Conservation (phyloP, 2,329 filamentous ascomycete species). For the Decorospora gaudefroyi region DNA sequence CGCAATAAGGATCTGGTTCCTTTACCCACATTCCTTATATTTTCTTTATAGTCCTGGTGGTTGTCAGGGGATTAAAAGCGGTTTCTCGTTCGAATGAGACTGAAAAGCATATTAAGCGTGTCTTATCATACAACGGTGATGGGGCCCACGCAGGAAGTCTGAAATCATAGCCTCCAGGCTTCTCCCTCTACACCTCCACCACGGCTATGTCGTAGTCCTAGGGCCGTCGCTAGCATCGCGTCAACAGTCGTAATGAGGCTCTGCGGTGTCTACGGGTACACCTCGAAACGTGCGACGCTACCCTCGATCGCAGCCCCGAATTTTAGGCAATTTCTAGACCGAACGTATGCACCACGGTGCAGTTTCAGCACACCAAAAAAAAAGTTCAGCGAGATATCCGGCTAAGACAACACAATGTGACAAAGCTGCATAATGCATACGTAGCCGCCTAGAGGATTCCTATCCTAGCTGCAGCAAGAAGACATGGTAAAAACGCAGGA, state of each 20-base stretch:
- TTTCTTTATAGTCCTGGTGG: conserved; percentile 16
- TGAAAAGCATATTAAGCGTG: conserved; percentile 2
- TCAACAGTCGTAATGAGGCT: conserved; percentile 9
- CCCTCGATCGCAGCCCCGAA: not conserved
- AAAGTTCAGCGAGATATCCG: conserved; percentile 10
- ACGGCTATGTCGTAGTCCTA: too few relatives aligned
- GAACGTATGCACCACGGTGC: conserved; percentile 5
- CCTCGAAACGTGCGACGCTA: conserved; percentile 2
- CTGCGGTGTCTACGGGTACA: conserved; percentile 5
- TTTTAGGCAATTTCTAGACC: not conserved
- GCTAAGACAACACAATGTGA: conserved; percentile 31
- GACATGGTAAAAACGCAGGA: conserved; percentile 17
- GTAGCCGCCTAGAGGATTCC: conserved; percentile 29
- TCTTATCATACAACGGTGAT: too few relatives aligned
- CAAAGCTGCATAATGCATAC: conserved; percentile 28
- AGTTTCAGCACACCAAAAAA: conserved; percentile 6
- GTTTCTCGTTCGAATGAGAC: not conserved
- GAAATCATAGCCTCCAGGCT: too few relatives aligned
- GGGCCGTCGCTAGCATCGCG: not conserved
- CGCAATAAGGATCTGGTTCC: conserved; percentile 25
- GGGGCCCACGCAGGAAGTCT: too few relatives aligned
- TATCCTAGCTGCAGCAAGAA: conserved; percentile 23
- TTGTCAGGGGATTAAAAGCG: conserved; percentile 20
- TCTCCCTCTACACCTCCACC: too few relatives aligned
- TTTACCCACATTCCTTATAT: conserved; percentile 27